These are phyloP conservation scores for Adansonia grandidieri DNA, from an alignment of 441 rosid species.

Conservation along the genomic window DNA sequence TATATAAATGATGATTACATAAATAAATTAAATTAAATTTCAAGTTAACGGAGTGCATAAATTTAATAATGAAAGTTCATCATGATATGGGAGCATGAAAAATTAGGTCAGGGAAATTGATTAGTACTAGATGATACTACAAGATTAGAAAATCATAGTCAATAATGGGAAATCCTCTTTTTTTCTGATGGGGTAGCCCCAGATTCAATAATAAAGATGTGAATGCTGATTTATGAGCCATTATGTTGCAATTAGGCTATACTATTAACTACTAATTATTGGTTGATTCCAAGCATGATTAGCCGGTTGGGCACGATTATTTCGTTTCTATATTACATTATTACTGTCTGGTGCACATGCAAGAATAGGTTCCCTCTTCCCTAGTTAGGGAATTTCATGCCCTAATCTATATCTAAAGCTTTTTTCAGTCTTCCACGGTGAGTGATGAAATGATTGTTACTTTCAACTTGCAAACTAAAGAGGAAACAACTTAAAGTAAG, in stretches of 20 bases:
- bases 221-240: not conserved
- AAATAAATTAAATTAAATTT: no score
- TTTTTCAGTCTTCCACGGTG: not conserved
- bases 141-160: not conserved
- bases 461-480: constrained; percentile 21
- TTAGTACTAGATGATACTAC: not conserved
- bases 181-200: not conserved
- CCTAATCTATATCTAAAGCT: not conserved
- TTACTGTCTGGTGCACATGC: constrained; percentile 6
- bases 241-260: constrained; percentile 2
- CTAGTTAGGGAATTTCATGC: not conserved
- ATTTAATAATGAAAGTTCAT: no score
- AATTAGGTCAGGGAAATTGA: no score
- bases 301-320: not conserved
- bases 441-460: constrained; percentile 7
- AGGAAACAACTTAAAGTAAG: constrained; percentile 20
- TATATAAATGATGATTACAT: no score
- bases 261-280: not conserved
- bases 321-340: not conserved
- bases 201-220: not conserved
- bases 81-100: no score
- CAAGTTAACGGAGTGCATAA: no score
- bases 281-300: not conserved
- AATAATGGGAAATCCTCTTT: not conserved
- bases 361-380: not conserved